A percentile compares a stretch with the other conserved stretches of the same genome.
These are phyloP conservation scores for Dothidotthia symphoricarpi DNA, from an alignment of 2,329 filamentous ascomycete genomes.

Conservation along the genomic window DNA sequence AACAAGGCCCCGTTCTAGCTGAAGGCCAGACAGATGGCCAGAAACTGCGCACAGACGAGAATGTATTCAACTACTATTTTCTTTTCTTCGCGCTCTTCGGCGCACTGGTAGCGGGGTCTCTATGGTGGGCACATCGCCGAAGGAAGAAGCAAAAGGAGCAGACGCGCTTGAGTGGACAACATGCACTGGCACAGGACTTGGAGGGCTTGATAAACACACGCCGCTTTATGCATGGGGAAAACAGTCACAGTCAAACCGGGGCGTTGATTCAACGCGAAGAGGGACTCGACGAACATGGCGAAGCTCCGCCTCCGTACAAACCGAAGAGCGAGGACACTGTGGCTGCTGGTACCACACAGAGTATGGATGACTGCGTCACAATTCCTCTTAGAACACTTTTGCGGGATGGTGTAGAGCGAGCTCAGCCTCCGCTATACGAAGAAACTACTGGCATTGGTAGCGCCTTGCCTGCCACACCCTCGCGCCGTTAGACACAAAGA, in stretches of 20 bases:
- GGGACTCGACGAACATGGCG: conserved; percentile 62
- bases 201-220: conserved; percentile 36
- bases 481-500: too few relatives aligned
- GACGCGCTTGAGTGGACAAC: conserved; percentile 27
- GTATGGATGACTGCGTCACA: conserved; percentile 13
- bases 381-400: conserved; percentile 43
- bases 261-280: conserved; percentile 45
- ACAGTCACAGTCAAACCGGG: conserved; percentile 18
- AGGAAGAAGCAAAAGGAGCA: conserved; percentile 37
- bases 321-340: conserved; percentile 29
- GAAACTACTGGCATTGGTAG: conserved; percentile 10
- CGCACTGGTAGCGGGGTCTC: conserved; percentile 43
- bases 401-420: conserved; percentile 35
- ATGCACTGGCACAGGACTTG: conserved; percentile 39
- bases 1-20: conserved; percentile 10
- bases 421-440: conserved; percentile 43
- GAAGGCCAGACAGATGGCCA: conserved; percentile 2
- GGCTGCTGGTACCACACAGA: conserved; percentile 4
- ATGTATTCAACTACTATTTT: conserved; percentile 53
- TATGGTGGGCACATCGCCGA: conserved; percentile 49
- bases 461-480: too few relatives aligned
- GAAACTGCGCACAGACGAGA: conserved; percentile 8
- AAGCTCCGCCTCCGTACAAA: conserved; percentile 64
- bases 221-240: conserved; percentile 31
- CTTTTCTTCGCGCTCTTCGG: conserved; percentile 57